Evolutionary conservation across 352 stramenopile species (phyloP).

Genomic region (Aphanomyces stellatus): DNA sequence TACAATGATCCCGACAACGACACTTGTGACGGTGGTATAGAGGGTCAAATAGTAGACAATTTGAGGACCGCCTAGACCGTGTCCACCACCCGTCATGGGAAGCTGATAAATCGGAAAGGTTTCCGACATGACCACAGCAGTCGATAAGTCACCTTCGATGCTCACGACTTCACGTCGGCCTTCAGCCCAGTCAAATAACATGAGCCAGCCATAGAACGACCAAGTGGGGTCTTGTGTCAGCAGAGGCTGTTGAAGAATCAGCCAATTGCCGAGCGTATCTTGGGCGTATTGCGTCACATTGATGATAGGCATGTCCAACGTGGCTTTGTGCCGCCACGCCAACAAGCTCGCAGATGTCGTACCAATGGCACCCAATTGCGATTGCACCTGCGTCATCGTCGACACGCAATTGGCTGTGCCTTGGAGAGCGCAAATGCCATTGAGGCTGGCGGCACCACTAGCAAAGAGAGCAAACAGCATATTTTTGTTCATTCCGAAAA

Average conservation of each 20-base stretch:
- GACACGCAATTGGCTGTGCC: too few species aligned
- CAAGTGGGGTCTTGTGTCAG: not conserved
- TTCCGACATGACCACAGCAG: not conserved
- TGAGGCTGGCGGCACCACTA: too few species aligned
- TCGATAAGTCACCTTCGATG: conserved; percentile 1
- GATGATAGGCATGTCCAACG: not conserved
- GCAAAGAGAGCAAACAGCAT: not conserved
- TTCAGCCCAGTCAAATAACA: not conserved
- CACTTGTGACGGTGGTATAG: not conserved
- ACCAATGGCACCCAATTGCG: too few species aligned
- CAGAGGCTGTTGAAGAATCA: not conserved
- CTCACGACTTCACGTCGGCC: conserved; percentile 1
- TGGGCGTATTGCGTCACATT: not conserved
- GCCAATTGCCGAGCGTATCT: not conserved
- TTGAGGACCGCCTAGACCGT: not conserved
- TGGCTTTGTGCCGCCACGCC: not conserved
- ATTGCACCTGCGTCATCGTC: too few species aligned
- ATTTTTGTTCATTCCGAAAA: not conserved
- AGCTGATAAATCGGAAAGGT: not conserved
- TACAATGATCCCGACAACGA: not conserved
- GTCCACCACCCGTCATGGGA: not conserved
- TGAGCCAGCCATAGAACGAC: conserved; percentile 3
- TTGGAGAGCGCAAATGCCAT: too few species aligned
- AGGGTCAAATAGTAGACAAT: not conserved
- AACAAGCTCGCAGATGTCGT: too few species aligned